Conservation (phyloP, 371 early-diverging fungal species). For the Syncephalastrum monosporum region DNA sequence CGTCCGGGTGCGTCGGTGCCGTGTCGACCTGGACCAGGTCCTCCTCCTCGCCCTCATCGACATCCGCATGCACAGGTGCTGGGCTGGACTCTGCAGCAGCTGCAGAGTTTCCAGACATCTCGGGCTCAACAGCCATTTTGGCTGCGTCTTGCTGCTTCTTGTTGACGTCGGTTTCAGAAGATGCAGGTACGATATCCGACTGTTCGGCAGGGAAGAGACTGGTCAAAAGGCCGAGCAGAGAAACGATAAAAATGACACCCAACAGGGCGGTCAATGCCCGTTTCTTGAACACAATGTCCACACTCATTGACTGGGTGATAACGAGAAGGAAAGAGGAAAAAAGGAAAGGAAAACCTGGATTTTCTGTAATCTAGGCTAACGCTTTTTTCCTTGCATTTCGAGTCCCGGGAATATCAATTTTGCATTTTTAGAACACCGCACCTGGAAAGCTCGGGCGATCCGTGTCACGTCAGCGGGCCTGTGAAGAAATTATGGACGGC, state of each 20-base stretch:
- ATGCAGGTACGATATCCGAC: slow-evolving; percentile 3
- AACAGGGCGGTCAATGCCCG: slow-evolving; percentile 11
- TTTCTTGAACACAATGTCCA: slow-evolving; percentile 12
- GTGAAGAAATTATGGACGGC: neutral
- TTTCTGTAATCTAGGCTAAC: neutral
- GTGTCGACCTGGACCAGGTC: slow-evolving; percentile 13
- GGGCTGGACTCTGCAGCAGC: neutral
- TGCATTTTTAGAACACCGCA: neutral
- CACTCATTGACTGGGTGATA: neutral
- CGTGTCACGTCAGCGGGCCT: no score
- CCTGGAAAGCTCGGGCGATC: no score
- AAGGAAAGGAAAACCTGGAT: neutral
- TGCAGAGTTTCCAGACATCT: neutral
- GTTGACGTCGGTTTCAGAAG: neutral
- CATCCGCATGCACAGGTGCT: neutral
- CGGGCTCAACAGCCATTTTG: neutral
- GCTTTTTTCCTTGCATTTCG: slow-evolving; percentile 4
- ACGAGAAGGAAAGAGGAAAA: slow-evolving; percentile 3
- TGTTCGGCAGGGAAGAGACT: slow-evolving; percentile 11
- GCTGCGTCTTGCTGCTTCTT: neutral
- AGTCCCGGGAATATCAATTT: slow-evolving; percentile 2
- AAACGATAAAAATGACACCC: slow-evolving; percentile 12
- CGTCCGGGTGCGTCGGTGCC: slow-evolving; percentile 9
- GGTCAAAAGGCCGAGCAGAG: slow-evolving; percentile 10
- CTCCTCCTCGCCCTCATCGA: slow-evolving; percentile 4